These are phyloP conservation scores for Vaccinium corymbosum DNA, from an alignment of 148 eudicot species.

Conservation along the genomic window DNA sequence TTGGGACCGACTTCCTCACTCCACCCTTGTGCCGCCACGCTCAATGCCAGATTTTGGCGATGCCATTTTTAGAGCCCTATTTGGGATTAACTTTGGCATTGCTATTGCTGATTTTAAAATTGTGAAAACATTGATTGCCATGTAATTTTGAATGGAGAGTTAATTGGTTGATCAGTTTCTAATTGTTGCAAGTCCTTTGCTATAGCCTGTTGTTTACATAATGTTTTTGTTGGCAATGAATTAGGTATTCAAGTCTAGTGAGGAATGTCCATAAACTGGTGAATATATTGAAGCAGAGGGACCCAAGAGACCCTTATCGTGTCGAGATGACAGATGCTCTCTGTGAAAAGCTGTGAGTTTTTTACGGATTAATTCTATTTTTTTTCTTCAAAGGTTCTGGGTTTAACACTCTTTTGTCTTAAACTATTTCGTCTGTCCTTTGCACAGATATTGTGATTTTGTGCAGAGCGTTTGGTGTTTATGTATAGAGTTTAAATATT, in stretches of 20 bases:
- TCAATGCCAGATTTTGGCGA: not conserved
- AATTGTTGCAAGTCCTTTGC: not conserved
- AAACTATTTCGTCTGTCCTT: not conserved
- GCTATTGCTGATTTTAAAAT: not conserved
- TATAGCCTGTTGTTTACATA: not conserved
- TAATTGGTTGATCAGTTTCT: not conserved
- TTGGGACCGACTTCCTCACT: not conserved
- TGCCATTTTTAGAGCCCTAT: not conserved
- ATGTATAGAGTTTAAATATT: not conserved
- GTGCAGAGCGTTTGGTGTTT: not conserved
- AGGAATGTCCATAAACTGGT: slow-evolving; percentile 83
- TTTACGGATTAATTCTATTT: not conserved
- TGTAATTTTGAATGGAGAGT: not conserved
- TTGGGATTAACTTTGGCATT: not conserved
- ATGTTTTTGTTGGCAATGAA: not conserved
- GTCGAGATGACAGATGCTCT: slow-evolving; percentile 79
- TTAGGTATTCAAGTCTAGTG: slow-evolving; percentile 63
- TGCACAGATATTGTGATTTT: not conserved
- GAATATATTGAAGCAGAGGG: slow-evolving; percentile 81
- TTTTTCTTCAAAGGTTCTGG: not conserved
- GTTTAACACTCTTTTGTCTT: not conserved
- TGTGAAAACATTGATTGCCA: not conserved
- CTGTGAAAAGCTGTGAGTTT: slow-evolving; percentile 80
- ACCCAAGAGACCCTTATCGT: slow-evolving; percentile 72
- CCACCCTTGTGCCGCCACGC: not conserved